phyloP scores from a whole-genome alignment of 805 yeast genomes.

The Clavispora asparagi region DNA sequence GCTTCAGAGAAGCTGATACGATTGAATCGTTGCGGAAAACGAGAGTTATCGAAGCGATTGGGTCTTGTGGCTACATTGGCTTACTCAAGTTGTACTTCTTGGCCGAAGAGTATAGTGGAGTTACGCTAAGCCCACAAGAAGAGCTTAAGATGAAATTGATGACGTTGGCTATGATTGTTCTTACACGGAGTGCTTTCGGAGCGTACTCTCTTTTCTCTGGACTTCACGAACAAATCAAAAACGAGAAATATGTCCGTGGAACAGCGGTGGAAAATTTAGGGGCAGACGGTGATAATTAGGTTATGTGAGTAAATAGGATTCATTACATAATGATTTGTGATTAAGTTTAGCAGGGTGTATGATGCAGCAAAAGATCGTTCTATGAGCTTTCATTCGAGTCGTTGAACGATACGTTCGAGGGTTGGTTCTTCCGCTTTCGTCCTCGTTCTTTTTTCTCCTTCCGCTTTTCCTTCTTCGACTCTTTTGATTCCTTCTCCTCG shows the following conservation, averaged over 20 bases:
- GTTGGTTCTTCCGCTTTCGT: constrained; percentile 4
- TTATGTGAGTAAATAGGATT: not conserved
- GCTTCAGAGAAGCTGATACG: too few relatives aligned
- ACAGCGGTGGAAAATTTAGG: constrained; percentile 45
- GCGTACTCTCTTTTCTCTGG: constrained; percentile 3
- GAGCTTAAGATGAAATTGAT: not conserved
- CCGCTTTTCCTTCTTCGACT: constrained; percentile 5
- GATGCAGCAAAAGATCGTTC: too few relatives aligned
- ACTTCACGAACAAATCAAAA: constrained; percentile 46
- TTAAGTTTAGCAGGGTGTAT: not conserved
- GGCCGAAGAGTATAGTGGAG: not conserved
- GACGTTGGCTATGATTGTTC: constrained; percentile 1
- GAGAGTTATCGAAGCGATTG: not conserved
- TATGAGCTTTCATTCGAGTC: constrained; percentile 13
- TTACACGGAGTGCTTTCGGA: not conserved
- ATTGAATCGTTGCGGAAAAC: not conserved
- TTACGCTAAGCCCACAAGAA: not conserved
- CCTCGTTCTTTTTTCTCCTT: constrained; percentile 3
- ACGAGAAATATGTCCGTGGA: constrained; percentile 53
- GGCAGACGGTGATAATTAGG: constrained; percentile 4
- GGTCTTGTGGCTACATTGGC: not conserved
- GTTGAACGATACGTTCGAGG: constrained; percentile 7
- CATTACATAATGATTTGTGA: too few relatives aligned
- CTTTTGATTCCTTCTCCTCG: constrained; percentile 8
- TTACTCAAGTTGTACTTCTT: not conserved